Evolutionary conservation across 1,139 yeast genomes (phyloP).

Genomic region (Sugiyamaella grinbergsii): DNA sequence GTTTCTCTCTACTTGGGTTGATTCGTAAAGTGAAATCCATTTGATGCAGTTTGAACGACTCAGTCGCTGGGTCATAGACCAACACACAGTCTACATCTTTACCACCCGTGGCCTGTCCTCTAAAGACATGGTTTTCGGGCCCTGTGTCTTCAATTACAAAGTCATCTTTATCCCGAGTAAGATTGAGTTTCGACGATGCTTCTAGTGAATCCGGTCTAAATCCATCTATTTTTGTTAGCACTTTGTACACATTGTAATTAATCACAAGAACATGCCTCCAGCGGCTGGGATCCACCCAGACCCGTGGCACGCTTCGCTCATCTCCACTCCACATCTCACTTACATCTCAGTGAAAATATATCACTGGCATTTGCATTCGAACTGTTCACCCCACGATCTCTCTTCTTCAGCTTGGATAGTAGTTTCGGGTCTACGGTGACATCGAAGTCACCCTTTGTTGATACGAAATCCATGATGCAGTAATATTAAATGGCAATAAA

Average conservation of each 20-base stretch:
- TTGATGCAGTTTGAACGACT: conserved; percentile 36
- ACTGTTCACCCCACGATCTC: background rate
- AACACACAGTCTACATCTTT: conserved; percentile 41
- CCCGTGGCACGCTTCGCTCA: conserved; percentile 20
- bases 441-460: conserved; percentile 15
- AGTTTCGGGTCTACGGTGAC: conserved; percentile 17
- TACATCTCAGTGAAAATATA: conserved; percentile 29
- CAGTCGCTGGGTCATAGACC: conserved; percentile 34
- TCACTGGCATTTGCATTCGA: conserved; percentile 7
- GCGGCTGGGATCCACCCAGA: background rate
- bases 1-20: conserved; percentile 35
- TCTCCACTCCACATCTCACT: conserved; percentile 22
- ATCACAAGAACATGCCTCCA: no score
- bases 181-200: conserved; percentile 24
- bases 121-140: conserved; percentile 30
- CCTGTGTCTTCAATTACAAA: conserved; percentile 31
- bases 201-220: conserved; percentile 38
- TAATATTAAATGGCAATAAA: background rate
- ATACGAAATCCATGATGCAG: conserved; percentile 13
- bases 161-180: conserved; percentile 32
- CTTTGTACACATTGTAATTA: background rate
- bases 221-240: conserved; percentile 28
- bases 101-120: conserved; percentile 36
- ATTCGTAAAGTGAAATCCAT: conserved; percentile 37
- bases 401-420: conserved; percentile 8